These are phyloP conservation scores for Tolypocladium endophyticum DNA, from an alignment of 2,329 filamentous ascomycete species.

Conservation along the genomic window DNA sequence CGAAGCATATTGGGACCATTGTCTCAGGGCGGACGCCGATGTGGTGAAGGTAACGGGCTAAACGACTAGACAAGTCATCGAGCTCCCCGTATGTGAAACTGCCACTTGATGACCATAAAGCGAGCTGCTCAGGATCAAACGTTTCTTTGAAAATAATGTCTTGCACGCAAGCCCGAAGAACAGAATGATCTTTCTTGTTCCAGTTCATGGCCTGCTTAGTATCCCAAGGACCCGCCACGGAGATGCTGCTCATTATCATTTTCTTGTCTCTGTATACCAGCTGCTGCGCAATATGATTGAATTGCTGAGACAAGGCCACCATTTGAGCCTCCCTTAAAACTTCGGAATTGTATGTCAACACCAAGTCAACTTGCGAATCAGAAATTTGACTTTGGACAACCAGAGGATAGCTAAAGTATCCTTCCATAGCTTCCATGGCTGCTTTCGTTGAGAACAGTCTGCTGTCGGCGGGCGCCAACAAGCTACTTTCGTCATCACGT, in stretches of 20 bases:
- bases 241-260: background rate
- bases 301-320: background rate
- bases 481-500: no score
- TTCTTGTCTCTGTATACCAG: background rate
- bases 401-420: background rate
- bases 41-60: constrained; percentile 1
- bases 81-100: constrained; percentile 27
- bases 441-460: background rate
- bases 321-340: background rate
- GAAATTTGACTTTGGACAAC: background rate
- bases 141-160: background rate
- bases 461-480: background rate
- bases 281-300: constrained; percentile 1
- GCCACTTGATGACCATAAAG: constrained; percentile 27
- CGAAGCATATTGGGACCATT: background rate
- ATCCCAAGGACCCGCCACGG: background rate
- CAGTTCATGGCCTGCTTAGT: background rate
- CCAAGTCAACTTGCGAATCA: background rate
- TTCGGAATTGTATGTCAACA: background rate
- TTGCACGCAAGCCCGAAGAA: background rate
- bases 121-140: background rate
- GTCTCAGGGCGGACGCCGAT: constrained; percentile 8
- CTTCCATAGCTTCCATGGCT: background rate
- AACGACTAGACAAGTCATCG: background rate
- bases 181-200: background rate